phyloP scores from a whole-genome alignment of 371 early-diverging fungal genomes.

The Saksenaea oblongispora region DNA sequence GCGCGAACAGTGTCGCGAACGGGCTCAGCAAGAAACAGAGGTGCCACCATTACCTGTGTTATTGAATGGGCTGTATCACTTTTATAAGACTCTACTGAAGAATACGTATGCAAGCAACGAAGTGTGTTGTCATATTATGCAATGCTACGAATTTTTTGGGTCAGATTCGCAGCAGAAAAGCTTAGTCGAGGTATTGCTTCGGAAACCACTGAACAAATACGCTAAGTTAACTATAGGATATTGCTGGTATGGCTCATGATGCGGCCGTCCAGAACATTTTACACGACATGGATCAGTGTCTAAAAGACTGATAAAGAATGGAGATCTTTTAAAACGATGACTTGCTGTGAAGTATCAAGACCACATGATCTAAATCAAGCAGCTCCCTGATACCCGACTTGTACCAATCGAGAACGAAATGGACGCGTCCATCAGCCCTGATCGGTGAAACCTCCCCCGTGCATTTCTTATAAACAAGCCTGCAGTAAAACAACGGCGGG shows the following conservation, averaged over 20 bases:
- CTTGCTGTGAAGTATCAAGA: not conserved
- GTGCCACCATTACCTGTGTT: conserved; percentile 17
- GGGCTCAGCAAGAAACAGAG: conserved; percentile 10
- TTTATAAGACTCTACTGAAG: conserved; percentile 26
- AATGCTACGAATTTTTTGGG: conserved; percentile 26
- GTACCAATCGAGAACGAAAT: no score
- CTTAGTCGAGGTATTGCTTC: not conserved
- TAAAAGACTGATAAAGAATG: not conserved
- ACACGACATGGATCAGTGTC: not conserved
- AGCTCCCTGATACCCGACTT: no score
- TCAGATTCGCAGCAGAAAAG: not conserved
- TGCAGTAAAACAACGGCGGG: no score
- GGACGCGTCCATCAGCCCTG: no score
- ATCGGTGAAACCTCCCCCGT: no score
- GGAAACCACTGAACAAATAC: not conserved
- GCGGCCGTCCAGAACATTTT: not conserved
- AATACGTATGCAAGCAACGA: conserved; percentile 23
- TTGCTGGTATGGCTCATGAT: not conserved
- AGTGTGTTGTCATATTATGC: conserved; percentile 26
- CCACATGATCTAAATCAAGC: no score
- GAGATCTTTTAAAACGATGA: not conserved
- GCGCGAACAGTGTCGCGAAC: not conserved
- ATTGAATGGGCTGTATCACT: conserved; percentile 22
- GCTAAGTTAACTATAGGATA: not conserved
- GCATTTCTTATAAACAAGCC: no score